A percentile compares a stretch with the other conserved stretches of the same genome.
These are phyloP conservation scores for Tricholoma sp. DNA, from an alignment of 768 basidiomycete species.

Conservation along the genomic window DNA sequence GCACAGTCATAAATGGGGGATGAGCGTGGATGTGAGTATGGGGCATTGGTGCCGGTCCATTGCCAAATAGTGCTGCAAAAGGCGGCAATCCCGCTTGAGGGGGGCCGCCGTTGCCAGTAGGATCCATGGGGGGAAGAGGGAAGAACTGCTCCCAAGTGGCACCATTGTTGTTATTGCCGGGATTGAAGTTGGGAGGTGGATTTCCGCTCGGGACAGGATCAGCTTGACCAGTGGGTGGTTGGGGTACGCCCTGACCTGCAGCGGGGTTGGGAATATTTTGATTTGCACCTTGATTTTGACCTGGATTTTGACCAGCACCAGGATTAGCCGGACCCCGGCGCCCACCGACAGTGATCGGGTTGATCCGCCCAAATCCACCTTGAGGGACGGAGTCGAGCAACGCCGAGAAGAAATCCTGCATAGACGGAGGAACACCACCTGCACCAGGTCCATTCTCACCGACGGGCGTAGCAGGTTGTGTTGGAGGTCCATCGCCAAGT, in stretches of 20 bases:
- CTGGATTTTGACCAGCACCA: constrained; percentile 2
- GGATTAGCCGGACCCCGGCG: background rate
- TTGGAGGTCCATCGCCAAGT: background rate
- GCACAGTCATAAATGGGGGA: constrained; percentile 14
- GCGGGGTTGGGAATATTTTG: background rate
- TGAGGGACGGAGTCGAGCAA: constrained; percentile 2
- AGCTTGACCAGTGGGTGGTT: background rate
- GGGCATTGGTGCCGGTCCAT: background rate
- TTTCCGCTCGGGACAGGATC: background rate
- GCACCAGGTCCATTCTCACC: background rate
- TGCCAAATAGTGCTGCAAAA: background rate
- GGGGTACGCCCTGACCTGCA: background rate
- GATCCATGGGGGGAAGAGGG: background rate
- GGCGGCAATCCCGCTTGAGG: constrained; percentile 1
- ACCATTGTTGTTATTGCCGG: background rate
- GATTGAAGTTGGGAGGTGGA: background rate
- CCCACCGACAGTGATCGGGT: background rate
- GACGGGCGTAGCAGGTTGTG: background rate
- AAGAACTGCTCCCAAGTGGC: background rate
- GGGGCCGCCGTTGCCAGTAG: background rate
- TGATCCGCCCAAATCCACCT: background rate
- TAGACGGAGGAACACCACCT: background rate
- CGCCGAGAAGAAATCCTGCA: constrained; percentile 5
- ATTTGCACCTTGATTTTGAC: constrained; percentile 2
- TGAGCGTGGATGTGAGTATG: constrained; percentile 1